Evolutionary conservation across 257 asterid genomes (phyloP).

Genomic region (Handroanthus guayacan): DNA sequence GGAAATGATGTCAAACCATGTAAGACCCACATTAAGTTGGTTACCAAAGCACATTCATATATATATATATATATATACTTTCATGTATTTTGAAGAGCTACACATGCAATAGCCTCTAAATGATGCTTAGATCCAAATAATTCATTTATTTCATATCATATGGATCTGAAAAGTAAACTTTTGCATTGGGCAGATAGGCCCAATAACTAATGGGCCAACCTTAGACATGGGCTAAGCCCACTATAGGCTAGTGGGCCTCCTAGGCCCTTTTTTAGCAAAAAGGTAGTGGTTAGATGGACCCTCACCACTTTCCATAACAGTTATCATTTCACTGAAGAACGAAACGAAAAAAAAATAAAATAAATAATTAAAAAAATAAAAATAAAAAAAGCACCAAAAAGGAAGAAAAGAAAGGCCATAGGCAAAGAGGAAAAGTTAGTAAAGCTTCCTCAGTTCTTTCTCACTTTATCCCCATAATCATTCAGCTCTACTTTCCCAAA

Average conservation of each 20-base stretch:
- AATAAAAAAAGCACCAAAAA: background rate
- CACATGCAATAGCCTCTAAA: too few relatives aligned
- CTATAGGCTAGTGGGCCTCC: background rate
- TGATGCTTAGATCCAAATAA: too few relatives aligned
- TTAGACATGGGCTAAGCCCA: background rate
- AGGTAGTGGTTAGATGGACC: slow-evolving; percentile 41
- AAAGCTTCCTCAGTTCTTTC: slow-evolving; percentile 41
- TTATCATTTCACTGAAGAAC: slow-evolving; percentile 32
- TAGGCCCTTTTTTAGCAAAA: slow-evolving; percentile 13
- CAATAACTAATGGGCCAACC: background rate
- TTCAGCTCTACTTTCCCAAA: slow-evolving; percentile 52
- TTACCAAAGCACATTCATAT: too few relatives aligned
- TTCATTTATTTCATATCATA: too few relatives aligned
- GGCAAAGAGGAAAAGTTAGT: slow-evolving; percentile 40
- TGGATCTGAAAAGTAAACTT: too few relatives aligned
- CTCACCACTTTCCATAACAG: slow-evolving; percentile 31
- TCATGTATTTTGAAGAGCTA: too few relatives aligned
- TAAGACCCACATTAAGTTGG: too few relatives aligned
- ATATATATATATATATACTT: too few relatives aligned
- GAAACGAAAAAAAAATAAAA: slow-evolving; percentile 10
- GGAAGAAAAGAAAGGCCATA: slow-evolving; percentile 29
- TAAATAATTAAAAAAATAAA: slow-evolving; percentile 7
- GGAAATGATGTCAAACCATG: too few relatives aligned
- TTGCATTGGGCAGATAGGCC: background rate
- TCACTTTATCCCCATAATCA: slow-evolving; percentile 50